Evolutionary conservation across 2,329 filamentous ascomycete species (phyloP).

Genomic region (Tolypocladium nubicola): DNA sequence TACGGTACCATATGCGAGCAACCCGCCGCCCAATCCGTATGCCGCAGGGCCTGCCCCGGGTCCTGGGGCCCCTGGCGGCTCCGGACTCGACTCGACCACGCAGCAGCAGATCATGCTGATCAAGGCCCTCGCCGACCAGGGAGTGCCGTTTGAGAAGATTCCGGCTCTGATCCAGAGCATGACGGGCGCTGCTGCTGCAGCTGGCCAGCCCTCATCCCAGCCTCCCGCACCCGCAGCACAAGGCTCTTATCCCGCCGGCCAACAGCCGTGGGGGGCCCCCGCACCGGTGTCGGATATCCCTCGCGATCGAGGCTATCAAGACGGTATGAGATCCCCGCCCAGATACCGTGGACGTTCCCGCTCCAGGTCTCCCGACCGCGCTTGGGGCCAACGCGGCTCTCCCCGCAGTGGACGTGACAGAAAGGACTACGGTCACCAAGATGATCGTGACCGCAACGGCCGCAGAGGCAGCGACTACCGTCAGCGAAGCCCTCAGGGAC

Average conservation of each 20-base stretch:
- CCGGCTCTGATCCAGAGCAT: slow-evolving; percentile 45
- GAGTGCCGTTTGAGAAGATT: slow-evolving; percentile 69
- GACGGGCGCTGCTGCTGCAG: slow-evolving; percentile 24
- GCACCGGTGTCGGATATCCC: slow-evolving; percentile 27
- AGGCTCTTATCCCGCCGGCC: slow-evolving; percentile 26
- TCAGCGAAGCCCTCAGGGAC: slow-evolving; percentile 71
- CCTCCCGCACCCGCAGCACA: slow-evolving; percentile 31
- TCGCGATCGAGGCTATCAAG: slow-evolving; percentile 47
- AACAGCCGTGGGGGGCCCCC: slow-evolving; percentile 20
- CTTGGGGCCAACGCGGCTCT: slow-evolving; percentile 56
- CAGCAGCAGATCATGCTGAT: slow-evolving; percentile 66
- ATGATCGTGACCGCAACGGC: slow-evolving; percentile 39
- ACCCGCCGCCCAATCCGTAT: slow-evolving; percentile 15
- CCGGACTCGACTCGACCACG: slow-evolving; percentile 41
- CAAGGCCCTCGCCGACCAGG: slow-evolving; percentile 64
- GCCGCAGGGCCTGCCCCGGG: slow-evolving; percentile 23
- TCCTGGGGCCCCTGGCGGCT: slow-evolving; percentile 17
- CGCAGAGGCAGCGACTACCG: slow-evolving; percentile 63
- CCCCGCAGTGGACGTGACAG: slow-evolving; percentile 54
- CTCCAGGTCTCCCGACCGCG: slow-evolving; percentile 69
- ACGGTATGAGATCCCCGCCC: slow-evolving; percentile 54
- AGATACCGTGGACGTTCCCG: slow-evolving; percentile 54
- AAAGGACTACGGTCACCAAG: slow-evolving; percentile 61
- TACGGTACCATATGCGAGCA: slow-evolving; percentile 10
- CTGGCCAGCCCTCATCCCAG: slow-evolving; percentile 22